Percentiles rank a stretch among this genome's conserved stretches.
phyloP scores from a whole-genome alignment of 257 asterid genomes.

The Haberlea rhodopensis region DNA sequence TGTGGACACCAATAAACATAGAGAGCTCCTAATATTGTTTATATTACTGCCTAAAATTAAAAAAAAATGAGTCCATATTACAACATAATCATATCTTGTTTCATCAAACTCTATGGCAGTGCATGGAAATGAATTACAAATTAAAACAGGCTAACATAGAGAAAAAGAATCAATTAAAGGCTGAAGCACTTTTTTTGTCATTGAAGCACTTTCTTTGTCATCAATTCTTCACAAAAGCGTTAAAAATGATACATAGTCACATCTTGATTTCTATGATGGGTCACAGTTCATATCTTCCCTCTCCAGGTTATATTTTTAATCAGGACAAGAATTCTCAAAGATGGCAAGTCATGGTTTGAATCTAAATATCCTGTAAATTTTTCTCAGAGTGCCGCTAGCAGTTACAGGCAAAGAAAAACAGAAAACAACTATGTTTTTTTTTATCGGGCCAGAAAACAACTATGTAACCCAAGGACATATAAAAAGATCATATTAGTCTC shows the following conservation, averaged over 20 bases:
- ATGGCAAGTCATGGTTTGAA: conserved; percentile 13
- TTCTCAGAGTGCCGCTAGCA: conserved; percentile 12
- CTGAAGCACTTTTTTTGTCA: neutral
- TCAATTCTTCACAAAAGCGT: neutral
- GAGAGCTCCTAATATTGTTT: neutral
- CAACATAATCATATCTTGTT: neutral
- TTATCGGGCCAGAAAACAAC: neutral
- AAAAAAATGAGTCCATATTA: neutral
- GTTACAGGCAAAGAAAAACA: neutral
- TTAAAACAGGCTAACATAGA: neutral
- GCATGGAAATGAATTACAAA: conserved; percentile 1
- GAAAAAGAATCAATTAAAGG: conserved; percentile 2
- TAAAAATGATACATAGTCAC: neutral
- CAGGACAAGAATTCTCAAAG: neutral
- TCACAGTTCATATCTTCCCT: neutral
- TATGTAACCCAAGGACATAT: conserved; percentile 4
- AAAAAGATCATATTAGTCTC: neutral
- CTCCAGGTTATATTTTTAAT: neutral
- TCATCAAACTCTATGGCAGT: conserved; percentile 1
- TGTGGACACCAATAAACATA: neutral
- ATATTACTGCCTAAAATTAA: neutral
- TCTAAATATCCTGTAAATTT: conserved; percentile 1
- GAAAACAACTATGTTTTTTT: neutral
- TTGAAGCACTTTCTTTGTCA: neutral
- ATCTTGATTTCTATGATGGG: neutral